Base-by-base conservation (phyloP, 108 stramenopile genomes). In the Chaetoceros tenuissimus region DNA sequence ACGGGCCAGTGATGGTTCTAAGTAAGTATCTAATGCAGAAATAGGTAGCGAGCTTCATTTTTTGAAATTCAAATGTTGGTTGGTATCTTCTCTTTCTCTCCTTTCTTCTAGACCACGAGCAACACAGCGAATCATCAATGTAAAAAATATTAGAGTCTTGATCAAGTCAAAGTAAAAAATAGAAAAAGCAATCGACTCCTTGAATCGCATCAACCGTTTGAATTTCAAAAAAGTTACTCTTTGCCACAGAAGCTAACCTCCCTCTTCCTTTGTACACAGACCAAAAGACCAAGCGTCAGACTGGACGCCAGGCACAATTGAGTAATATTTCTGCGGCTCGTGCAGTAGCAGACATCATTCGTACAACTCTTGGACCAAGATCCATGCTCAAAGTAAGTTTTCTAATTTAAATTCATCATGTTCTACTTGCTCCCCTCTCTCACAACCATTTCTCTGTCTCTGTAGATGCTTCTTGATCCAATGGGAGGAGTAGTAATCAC, bases 401-500 rank as follows among this genome's bases (percentile, higher is more conserved):
- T 31, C 52, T 67, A 27, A 7, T n/a, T 27, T 29, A 51, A 29
- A 17, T 20, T 3, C 27, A 24, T 49, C 30, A 1, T 22, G 20
- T 28, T 44, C 31, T 23, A 22, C 16, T 24, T 57, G 57, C 3
- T 27, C 29, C 1, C 27, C 8, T 5, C 34, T 13, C 5, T 40
- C 34, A 5, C 5, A 40, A 40, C 44, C 45, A 28, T 0, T 68
- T 24, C 21, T 34, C 24, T 3, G 16, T 3, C 1, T 48, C 59
- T n/a, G 23, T 43, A 78, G 81, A 98, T 98, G 97, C 77, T 97
- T 0, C 57, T 97, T 58, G 99, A 99, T 84, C 97, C 99, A 48
- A 98, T 99, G 97, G 99, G 99, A n/a, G 96, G 97, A 46, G 97
- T 99, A 47, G 97, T 99, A 48, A 95, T 99, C 73, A 99, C 99